Evolutionary conservation across 345 rosid species (phyloP), one percentile per base, ranked within the genome.

Genomic region (Orychophragmus violaceus): DNA sequence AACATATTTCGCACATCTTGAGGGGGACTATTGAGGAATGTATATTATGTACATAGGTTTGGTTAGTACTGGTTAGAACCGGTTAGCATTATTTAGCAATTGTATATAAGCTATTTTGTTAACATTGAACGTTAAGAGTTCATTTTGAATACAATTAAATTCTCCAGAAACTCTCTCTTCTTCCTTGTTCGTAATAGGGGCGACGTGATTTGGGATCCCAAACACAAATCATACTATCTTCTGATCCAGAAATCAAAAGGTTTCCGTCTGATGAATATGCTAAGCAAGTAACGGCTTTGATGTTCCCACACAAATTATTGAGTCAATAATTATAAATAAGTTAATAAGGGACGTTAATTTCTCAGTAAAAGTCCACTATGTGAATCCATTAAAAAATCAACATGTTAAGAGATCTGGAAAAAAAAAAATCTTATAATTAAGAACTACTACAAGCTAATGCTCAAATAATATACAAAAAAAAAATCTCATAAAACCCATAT

Each of bases 271-370:
- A 32, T 62, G 88, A 78, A 50, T 86, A 84, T 16, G 87, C 82
- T 76, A 88, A 82, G 83, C 85, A 84, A 53, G 90, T 86, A 61
- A 90, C 85, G 49, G 82, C 81, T 70, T 86, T 82, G 66, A 96
- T 90, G 96, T 51, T 29, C 42, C 69, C 50, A 30, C 50, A 67
- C 8, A 59, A 46, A 13, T 6, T 4, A 13, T 59, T 3, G 41
- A 23, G 59, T 57, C 76, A 48, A 10, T 36, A 37, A 14, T 17
- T 33, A 60, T 3, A 1, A 16, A 9, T 30, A 29, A 8, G 17
- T 22, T 14, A 21, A 10, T n/a, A n/a, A n/a, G 6, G 27, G 21
- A 8, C 24, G 18, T 13, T 23, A 9, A 17, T 56, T 14, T 51
- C n/a, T n/a, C n/a, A n/a, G n/a, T n/a, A n/a, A n/a, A n/a, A n/a